Conservation (phyloP, 2,329 filamentous ascomycete genomes). For the Mariannaea sp. region DNA sequence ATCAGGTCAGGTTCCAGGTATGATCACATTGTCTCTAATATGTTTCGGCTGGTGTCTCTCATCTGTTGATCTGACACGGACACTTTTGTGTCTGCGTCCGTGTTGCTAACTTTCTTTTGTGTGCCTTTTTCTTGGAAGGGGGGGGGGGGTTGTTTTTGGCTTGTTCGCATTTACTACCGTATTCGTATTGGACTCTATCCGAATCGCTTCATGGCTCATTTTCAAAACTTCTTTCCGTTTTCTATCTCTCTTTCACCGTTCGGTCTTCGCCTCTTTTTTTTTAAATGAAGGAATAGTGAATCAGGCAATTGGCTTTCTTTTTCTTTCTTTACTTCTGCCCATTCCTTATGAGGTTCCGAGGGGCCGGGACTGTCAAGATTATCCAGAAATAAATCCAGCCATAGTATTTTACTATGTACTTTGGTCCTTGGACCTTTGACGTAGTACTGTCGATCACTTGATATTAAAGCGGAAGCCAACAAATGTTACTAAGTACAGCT, state of each 20-base stretch:
- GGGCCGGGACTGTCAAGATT: no score
- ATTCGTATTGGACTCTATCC: constrained; percentile 11
- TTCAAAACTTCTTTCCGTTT: neutral
- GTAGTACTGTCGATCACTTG: no score
- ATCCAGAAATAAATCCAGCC: neutral
- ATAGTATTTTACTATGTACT: neutral
- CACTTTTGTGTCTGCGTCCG: neutral
- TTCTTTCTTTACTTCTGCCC: no score
- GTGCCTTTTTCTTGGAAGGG: no score
- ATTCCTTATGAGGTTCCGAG: no score
- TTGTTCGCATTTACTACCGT: constrained; percentile 8
- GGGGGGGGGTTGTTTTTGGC: no score
- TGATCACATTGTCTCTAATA: constrained; percentile 15
- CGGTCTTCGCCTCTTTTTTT: neutral
- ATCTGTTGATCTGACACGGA: constrained; percentile 4
- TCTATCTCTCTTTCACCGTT: neutral
- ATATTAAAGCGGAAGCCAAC: no score
- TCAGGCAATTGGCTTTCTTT: neutral
- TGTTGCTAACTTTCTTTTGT: constrained; percentile 2
- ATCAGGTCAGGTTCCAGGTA: constrained; percentile 14
- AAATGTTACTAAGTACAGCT: no score
- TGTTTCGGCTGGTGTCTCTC: constrained; percentile 5
- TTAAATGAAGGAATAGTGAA: no score
- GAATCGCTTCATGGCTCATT: constrained; percentile 1
- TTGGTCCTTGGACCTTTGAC: neutral